Evolutionary conservation across 75 land plant genomes (phyloP), one percentile per base, ranked within the genome.

Genomic region (Pinus taeda): DNA sequence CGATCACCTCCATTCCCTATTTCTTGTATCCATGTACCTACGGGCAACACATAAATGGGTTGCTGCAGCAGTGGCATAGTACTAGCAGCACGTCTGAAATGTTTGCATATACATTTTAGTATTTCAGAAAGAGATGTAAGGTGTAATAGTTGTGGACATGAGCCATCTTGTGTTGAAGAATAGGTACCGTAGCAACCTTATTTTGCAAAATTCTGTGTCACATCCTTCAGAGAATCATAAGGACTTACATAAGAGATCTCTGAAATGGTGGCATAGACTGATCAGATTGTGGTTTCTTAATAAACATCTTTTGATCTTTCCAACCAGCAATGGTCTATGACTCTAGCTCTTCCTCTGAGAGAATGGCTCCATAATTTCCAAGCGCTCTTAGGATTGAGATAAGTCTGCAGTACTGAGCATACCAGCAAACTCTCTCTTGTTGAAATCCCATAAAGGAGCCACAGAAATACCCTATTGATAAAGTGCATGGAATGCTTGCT

Each of bases 161-260:
- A 89, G 17, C 88, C 91, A 82, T 92, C 95, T 33, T 88, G 82
- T 59, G 90, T 78, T 76, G 90, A 81, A 72, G 91, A 87, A 85
- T 94, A 15, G 99, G 99, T 57, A 97, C 88, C 72, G 92, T 88
- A 49, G 99, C 83, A 20, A 97, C 91, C 77, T 85, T 74, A 71
- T 91, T 82, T 62, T 83, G 78, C 78, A 97, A 79, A 72, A 97
- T 86, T 91, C 17, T 79, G 57, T 73, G 90, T 89, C 30, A 95
- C 87, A 71, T 90, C 93, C 78, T 89, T 90, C 78, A 97, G 77
- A 56, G 89, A 84, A 77, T 93, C 94, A 86, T 82, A 83, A 61
- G 99, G 96, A 62, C 96, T 90, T 63, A 87, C 99, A 96, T 97
- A 64, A n/a, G n/a, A n/a, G n/a, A n/a, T n/a, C n/a, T n/a, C n/a